Base-by-base conservation (phyloP, 2,329 filamentous ascomycete genomes). In the Fusarium sterilihyphosum region DNA sequence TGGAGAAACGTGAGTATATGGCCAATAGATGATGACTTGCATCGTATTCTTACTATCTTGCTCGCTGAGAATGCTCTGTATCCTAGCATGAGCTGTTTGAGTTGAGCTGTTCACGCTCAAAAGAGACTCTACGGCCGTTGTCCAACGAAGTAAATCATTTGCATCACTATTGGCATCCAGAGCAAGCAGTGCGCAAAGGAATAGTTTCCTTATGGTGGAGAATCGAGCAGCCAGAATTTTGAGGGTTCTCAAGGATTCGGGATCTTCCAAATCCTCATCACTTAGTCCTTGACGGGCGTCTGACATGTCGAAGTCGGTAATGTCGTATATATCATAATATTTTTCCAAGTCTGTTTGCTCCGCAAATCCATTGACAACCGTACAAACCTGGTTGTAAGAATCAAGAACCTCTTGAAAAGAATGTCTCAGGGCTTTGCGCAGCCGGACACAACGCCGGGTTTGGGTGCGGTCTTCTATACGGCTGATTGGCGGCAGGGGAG, bases 261-360 rank as follows among this genome's bases (percentile, higher is more conserved):
- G 83, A 71, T 97, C 93, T 56, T 97, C 94, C 67, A 92, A 89
- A 59, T 93, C 90, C n/a, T 86, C 84, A 53, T 93, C 89, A 9
- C 88, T 87, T 65, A 92, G 91, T 3, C 90, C 90, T 49, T 88
- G 84, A 74, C 91, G 87, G n/a, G 92, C 90, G 76, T 94, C 92
- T 26, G 89, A 88, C 41, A 94, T 89, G 80, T 95, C 93, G 65
- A 91, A 89, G 65, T 92, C 88, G 70, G 90, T 93, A 69, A 96
- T 90, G 74, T 95, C 93, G 80, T 96, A 95, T 69, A 96, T 93
- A 79, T 98, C 96, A 78, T 96, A 93, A 80, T 98, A 97, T 83
- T 95, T 96, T 77, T 97, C 94, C 49, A 99, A 85, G 78, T 98
- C 94, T 56, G 93, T 89, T 78, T 93, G 90, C 80, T 95, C 92